A percentile compares a stretch with the other conserved stretches of the same genome.
Conservation (phyloP, 2,329 filamentous ascomycete genomes). For the Neofusicoccum sp. region DNA sequence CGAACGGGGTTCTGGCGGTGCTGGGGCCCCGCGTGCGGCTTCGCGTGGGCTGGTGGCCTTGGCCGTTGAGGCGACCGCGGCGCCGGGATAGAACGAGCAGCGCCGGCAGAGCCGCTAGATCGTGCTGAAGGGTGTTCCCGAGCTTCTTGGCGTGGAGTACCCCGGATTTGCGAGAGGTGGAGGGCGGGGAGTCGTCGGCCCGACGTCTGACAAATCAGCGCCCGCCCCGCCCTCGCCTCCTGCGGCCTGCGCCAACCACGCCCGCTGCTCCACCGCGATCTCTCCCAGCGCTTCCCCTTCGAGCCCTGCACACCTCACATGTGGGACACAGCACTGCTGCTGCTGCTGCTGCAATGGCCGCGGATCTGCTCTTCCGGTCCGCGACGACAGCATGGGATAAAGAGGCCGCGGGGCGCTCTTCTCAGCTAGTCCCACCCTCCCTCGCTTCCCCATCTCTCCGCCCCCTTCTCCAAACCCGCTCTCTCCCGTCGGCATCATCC, state of each 20-base stretch:
- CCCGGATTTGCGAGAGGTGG: conserved; percentile 3
- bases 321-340: neutral
- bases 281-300: neutral
- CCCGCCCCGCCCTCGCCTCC: neutral
- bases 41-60: no score
- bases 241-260: neutral
- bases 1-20: no score
- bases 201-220: neutral
- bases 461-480: neutral
- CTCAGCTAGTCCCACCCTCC: neutral
- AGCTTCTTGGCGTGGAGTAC: conserved; percentile 6
- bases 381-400: neutral
- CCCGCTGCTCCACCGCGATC: neutral
- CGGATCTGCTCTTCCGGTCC: conserved; percentile 4
- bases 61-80: neutral
- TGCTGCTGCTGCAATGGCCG: neutral
- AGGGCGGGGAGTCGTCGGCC: neutral
- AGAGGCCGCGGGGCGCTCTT: neutral
- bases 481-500: neutral
- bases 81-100: neutral
- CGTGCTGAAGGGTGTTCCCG: neutral
- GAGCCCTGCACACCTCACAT: neutral
- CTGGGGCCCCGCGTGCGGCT: no score
- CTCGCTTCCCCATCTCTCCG: neutral
- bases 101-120: neutral